Evolutionary conservation across 306 rosid species (phyloP).

Genomic region (Phaseolus lunatus): DNA sequence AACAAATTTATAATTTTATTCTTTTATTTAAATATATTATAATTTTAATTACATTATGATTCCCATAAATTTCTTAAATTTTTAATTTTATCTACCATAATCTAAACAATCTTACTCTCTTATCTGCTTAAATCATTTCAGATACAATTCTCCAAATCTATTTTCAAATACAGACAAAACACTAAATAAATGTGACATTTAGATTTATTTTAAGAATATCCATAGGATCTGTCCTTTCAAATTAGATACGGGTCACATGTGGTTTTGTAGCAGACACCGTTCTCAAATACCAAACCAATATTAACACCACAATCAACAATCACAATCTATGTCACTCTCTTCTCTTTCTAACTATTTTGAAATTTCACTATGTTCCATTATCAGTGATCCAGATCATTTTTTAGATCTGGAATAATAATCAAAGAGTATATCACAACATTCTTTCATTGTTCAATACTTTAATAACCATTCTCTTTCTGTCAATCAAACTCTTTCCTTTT

Average conservation of each 20-base stretch:
- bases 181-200: constrained; percentile 22
- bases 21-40: no score
- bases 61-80: no score
- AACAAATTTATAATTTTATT: no score
- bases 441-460: not conserved
- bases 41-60: no score
- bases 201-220: constrained; percentile 42
- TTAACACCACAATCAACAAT: constrained; percentile 1
- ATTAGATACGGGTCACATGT: constrained; percentile 15
- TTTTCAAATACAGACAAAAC: no score
- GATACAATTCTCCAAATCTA: no score
- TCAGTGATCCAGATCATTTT: not conserved
- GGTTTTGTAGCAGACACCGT: constrained; percentile 7
- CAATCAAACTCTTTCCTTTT: not conserved
- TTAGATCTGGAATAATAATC: not conserved
- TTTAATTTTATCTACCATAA: no score
- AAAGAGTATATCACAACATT: not conserved
- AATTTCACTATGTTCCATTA: not conserved
- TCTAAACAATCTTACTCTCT: no score
- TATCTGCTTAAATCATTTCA: no score
- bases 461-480: not conserved
- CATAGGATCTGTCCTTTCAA: constrained; percentile 16
- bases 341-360: not conserved
- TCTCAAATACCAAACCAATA: not conserved
- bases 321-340: not conserved